phyloP scores from a whole-genome alignment of 805 yeast genomes.

The Middelhovenomyces tepae region DNA sequence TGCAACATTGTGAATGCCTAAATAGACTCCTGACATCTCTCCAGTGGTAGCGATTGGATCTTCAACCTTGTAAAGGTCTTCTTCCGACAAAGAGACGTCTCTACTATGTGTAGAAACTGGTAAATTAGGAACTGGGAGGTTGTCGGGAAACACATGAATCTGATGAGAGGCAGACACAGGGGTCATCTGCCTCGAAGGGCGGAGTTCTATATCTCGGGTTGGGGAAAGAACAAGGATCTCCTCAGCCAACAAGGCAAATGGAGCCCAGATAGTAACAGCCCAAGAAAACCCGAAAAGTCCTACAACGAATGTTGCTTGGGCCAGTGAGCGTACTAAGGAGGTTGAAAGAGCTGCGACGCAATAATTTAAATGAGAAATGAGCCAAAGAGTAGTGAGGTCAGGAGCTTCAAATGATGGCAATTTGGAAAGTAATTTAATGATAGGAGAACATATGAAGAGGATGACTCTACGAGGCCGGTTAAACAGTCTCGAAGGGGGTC shows the following conservation, averaged over 20 bases:
- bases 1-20: constrained; percentile 33
- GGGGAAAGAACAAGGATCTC: constrained; percentile 22
- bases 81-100: constrained; percentile 9
- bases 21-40: constrained; percentile 29
- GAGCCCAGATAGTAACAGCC: constrained; percentile 65
- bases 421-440: neutral
- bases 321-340: constrained; percentile 35
- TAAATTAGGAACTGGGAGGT: neutral
- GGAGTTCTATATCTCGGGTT: constrained; percentile 2
- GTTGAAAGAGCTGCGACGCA: constrained; percentile 42
- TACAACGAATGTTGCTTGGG: constrained; percentile 41
- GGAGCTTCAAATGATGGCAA: neutral
- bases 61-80: constrained; percentile 7
- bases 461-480: neutral
- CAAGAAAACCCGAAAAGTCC: constrained; percentile 52
- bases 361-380: constrained; percentile 42
- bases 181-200: constrained; percentile 1
- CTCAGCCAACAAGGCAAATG: constrained; percentile 54
- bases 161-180: neutral
- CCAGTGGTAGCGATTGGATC: constrained; percentile 9
- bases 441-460: neutral
- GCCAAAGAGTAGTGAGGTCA: constrained; percentile 35
- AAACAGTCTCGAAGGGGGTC: no score
- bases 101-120: neutral
- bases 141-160: constrained; percentile 1